A percentile compares a stretch with the other conserved stretches of the same genome.
phyloP scores from a whole-genome alignment of 2,329 filamentous ascomycete species.

The Nemania diffusa region DNA sequence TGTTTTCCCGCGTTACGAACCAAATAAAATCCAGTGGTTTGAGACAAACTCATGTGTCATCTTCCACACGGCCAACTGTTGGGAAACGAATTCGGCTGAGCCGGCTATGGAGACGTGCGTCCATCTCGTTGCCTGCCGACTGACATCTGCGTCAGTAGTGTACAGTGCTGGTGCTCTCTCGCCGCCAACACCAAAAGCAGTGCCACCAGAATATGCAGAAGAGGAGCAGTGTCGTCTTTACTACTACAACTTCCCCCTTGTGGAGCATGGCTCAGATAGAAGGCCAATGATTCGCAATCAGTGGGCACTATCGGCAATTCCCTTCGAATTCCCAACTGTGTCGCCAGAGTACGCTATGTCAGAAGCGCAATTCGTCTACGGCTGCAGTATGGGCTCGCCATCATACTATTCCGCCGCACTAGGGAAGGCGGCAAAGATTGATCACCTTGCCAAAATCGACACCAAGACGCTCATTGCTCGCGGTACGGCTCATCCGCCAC shows the following conservation, averaged over 20 bases:
- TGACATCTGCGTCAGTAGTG: slow-evolving; percentile 72
- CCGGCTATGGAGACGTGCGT: slow-evolving; percentile 55
- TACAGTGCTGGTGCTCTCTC: slow-evolving; percentile 72
- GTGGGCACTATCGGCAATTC: slow-evolving; percentile 71
- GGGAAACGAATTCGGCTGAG: slow-evolving; percentile 62
- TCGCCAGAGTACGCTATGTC: slow-evolving; percentile 66
- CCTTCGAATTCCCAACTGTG: slow-evolving; percentile 75
- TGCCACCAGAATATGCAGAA: slow-evolving; percentile 57
- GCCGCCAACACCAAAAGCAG: slow-evolving; percentile 57
- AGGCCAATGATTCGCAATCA: slow-evolving; percentile 64
- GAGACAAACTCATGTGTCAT: slow-evolving; percentile 75
- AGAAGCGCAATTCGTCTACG: slow-evolving; percentile 70
- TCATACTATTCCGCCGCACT: slow-evolving; percentile 67
- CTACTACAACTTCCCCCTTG: slow-evolving; percentile 71
- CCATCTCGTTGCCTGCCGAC: slow-evolving; percentile 72
- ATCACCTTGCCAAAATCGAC: slow-evolving; percentile 72
- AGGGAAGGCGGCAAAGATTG: slow-evolving; percentile 73
- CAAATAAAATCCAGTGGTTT: slow-evolving; percentile 71
- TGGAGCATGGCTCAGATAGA: slow-evolving; percentile 32
- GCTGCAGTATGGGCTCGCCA: slow-evolving; percentile 68
- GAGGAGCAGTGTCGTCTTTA: slow-evolving; percentile 76
- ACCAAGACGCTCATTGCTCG: slow-evolving; percentile 61
- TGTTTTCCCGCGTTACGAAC: slow-evolving; percentile 71
- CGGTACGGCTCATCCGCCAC: slow-evolving; percentile 59
- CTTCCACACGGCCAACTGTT: slow-evolving; percentile 77